phyloP scores from a whole-genome alignment of 1,284 basidiomycete species.

The Malassezia pachydermatis region DNA sequence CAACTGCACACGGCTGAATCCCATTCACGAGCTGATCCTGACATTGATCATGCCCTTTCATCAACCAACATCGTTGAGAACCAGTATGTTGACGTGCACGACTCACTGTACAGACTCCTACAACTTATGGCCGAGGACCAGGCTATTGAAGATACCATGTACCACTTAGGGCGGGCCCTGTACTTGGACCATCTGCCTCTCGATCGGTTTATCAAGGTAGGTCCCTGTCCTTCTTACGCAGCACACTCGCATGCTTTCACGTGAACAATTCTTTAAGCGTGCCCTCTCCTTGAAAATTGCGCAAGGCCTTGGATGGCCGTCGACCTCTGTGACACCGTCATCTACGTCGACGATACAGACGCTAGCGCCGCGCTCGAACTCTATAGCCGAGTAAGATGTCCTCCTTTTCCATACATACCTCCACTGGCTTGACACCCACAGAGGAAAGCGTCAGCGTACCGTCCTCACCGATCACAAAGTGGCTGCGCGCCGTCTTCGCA shows the following conservation, averaged over 20 bases:
- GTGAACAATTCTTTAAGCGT: slow-evolving; percentile 44
- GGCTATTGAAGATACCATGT: slow-evolving; percentile 93
- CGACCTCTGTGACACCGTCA: neutral
- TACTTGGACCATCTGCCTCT: slow-evolving; percentile 59
- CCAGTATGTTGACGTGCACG: slow-evolving; percentile 18
- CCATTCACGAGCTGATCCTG: slow-evolving; percentile 21
- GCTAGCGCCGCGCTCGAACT: slow-evolving; percentile 10
- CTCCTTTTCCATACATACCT: slow-evolving; percentile 12
- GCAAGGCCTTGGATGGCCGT: slow-evolving; percentile 32
- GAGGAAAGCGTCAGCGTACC: slow-evolving; percentile 24
- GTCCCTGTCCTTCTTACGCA: neutral
- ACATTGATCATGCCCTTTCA: slow-evolving; percentile 30
- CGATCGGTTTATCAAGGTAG: slow-evolving; percentile 37
- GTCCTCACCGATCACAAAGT: slow-evolving; percentile 35
- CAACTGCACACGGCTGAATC: slow-evolving; percentile 60
- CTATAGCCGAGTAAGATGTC: slow-evolving; percentile 1
- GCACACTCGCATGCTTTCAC: slow-evolving; percentile 39
- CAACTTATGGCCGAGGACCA: slow-evolving; percentile 96
- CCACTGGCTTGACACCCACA: slow-evolving; percentile 32
- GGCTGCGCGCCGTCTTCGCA: slow-evolving; percentile 54
- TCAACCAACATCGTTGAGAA: slow-evolving; percentile 42
- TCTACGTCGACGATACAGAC: slow-evolving; percentile 1
- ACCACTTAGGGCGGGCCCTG: slow-evolving; percentile 85
- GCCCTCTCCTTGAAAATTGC: slow-evolving; percentile 39
- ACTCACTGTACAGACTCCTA: slow-evolving; percentile 54